phyloP scores from a whole-genome alignment of 805 yeast species.

The Wickerhamiella slavikovae region DNA sequence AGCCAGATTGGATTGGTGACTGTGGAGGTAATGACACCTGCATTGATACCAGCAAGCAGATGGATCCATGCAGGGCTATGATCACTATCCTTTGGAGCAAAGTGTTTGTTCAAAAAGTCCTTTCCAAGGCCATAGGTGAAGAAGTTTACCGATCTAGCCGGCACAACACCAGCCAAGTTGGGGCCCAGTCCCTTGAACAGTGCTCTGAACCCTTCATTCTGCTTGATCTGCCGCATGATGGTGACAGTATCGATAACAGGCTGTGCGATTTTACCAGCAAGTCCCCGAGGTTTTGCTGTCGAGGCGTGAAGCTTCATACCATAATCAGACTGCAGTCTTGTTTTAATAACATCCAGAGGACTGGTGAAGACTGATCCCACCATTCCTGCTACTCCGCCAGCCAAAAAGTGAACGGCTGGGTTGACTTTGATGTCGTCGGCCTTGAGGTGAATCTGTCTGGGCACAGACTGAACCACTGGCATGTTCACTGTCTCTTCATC shows the following conservation, averaged over 20 bases:
- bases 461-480: conserved; percentile 12
- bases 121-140: conserved; percentile 93
- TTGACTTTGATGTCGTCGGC: conserved; percentile 14
- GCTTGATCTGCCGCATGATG: conserved; percentile 48
- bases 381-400: conserved; percentile 73
- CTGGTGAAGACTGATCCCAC: conserved; percentile 88
- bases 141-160: conserved; percentile 91
- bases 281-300: neutral
- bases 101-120: conserved; percentile 40
- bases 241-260: conserved; percentile 71
- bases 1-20: conserved; percentile 98
- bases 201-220: conserved; percentile 64
- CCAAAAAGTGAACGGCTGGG: conserved; percentile 30
- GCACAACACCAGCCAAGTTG: conserved; percentile 89
- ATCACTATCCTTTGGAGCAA: conserved; percentile 42
- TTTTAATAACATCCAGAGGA: conserved; percentile 91
- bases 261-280: conserved; percentile 30
- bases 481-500: conserved; percentile 10
- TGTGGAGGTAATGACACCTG: conserved; percentile 87
- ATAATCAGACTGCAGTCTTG: conserved; percentile 80
- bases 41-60: conserved; percentile 65
- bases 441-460: conserved; percentile 4
- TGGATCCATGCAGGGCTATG: conserved; percentile 68
- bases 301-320: conserved; percentile 18
- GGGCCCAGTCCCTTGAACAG: conserved; percentile 93